Percentiles rank a stretch among this genome's conserved stretches.
These are phyloP conservation scores for Tetrapyrgos nigripes DNA, from an alignment of 1,284 basidiomycete genomes.

Conservation along the genomic window DNA sequence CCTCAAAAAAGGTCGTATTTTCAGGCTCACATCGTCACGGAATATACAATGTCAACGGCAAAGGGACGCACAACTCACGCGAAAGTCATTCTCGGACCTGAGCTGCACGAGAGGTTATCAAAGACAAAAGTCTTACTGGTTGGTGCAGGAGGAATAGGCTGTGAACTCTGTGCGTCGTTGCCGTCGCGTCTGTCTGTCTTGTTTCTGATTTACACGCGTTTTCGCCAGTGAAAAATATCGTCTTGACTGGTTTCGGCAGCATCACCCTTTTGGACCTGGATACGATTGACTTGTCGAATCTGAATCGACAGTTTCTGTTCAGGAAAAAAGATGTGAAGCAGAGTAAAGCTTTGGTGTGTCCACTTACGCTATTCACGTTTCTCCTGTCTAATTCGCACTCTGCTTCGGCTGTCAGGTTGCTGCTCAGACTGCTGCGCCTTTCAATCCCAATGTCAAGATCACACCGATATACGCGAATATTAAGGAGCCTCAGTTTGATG, in stretches of 20 bases:
- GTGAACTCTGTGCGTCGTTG: slow-evolving; percentile 82
- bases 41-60: too few species aligned
- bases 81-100: slow-evolving; percentile 76
- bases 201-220: slow-evolving; percentile 2
- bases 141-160: slow-evolving; percentile 96
- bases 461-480: slow-evolving; percentile 94
- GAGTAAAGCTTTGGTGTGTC: slow-evolving; percentile 85
- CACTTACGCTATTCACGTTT: not conserved
- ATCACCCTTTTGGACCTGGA: slow-evolving; percentile 96
- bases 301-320: slow-evolving; percentile 98
- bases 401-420: slow-evolving; percentile 80
- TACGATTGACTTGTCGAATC: slow-evolving; percentile 98
- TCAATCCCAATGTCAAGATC: slow-evolving; percentile 93
- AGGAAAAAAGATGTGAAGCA: slow-evolving; percentile 98
- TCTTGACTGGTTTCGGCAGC: slow-evolving; percentile 90
- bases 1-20: too few species aligned
- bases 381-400: slow-evolving; percentile 9
- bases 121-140: slow-evolving; percentile 87
- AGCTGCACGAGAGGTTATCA: slow-evolving; percentile 64
- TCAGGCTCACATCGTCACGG: not conserved
- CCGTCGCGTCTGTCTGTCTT: not conserved
- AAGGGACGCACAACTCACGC: slow-evolving; percentile 53
- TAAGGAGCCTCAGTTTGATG: slow-evolving; percentile 91
- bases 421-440: slow-evolving; percentile 85
- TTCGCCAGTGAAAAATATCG: slow-evolving; percentile 90